These are phyloP conservation scores for Dipodascus geniculatus DNA, from an alignment of 805 yeast species.

Conservation along the genomic window DNA sequence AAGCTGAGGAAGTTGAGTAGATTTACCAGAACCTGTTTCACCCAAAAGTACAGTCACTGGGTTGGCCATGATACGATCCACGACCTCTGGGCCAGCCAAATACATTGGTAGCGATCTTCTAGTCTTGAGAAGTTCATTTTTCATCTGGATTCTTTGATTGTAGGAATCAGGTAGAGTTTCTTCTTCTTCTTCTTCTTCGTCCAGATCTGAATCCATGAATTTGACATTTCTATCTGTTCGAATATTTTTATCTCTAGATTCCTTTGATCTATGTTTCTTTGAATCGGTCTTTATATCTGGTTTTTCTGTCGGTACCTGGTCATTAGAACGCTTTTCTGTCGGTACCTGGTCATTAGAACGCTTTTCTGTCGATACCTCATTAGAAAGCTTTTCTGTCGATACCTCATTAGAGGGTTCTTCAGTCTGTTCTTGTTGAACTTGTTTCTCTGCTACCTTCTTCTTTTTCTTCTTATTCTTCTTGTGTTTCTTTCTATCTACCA, in stretches of 20 bases:
- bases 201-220: conserved; percentile 10
- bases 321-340: no score
- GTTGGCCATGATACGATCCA: conserved; percentile 40
- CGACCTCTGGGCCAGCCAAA: conserved; percentile 52
- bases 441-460: neutral
- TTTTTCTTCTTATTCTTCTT: neutral
- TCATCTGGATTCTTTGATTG: conserved; percentile 18
- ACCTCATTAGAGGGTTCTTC: no score
- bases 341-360: no score
- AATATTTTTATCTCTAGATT: conserved; percentile 1
- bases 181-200: conserved; percentile 11
- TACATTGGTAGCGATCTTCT: conserved; percentile 65
- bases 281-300: neutral
- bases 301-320: conserved; percentile 1
- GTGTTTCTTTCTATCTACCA: neutral
- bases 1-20: conserved; percentile 93
- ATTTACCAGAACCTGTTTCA: conserved; percentile 97
- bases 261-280: conserved; percentile 1
- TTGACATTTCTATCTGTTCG: neutral
- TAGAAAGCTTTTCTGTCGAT: no score
- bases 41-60: conserved; percentile 79
- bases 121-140: conserved; percentile 34
- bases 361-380: no score
- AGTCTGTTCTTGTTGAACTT: no score
- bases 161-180: neutral